Evolutionary conservation across 768 basidiomycete genomes (phyloP).

Genomic region (Boletus rubroflammeus): DNA sequence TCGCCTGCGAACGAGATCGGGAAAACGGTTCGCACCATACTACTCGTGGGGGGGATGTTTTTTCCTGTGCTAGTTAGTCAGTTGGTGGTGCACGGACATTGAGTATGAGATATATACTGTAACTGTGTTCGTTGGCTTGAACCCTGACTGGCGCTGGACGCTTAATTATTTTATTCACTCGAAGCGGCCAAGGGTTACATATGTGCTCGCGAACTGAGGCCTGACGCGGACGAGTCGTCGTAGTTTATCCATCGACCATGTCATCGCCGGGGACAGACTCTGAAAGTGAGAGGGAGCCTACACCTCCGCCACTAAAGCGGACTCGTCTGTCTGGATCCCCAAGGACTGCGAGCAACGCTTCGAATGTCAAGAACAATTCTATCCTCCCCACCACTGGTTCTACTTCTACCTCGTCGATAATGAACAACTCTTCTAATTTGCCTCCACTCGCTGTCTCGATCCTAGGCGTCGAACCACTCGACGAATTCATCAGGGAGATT

Average conservation of each 20-base stretch:
- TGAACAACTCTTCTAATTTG: conserved; percentile 32
- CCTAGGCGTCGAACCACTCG: conserved; percentile 84
- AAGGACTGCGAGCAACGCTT: conserved; percentile 19
- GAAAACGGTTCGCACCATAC: conserved; percentile 42
- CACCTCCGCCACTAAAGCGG: conserved; percentile 37
- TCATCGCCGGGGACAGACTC: conserved; percentile 28
- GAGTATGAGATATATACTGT: background rate
- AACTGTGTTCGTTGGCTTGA: background rate
- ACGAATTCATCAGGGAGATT: conserved; percentile 89
- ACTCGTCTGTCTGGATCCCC: conserved; percentile 34
- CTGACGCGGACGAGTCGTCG: background rate
- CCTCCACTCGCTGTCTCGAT: conserved; percentile 76
- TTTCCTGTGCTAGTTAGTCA: conserved; percentile 59
- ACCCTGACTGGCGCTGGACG: background rate
- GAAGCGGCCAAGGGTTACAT: conserved; percentile 3
- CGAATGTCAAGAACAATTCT: conserved; percentile 22
- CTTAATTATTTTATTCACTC: background rate
- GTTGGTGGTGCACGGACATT: conserved; percentile 61
- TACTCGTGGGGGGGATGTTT: conserved; percentile 68
- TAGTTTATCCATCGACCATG: conserved; percentile 19
- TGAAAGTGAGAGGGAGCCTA: conserved; percentile 24
- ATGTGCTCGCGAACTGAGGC: background rate
- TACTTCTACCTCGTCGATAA: conserved; percentile 15
- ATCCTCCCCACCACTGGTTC: conserved; percentile 7
- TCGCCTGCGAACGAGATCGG: conserved; percentile 39